Percentiles rank a stretch among this genome's conserved stretches.
Conservation (phyloP, 129 eudicot species). For the Glebionis coronaria region DNA sequence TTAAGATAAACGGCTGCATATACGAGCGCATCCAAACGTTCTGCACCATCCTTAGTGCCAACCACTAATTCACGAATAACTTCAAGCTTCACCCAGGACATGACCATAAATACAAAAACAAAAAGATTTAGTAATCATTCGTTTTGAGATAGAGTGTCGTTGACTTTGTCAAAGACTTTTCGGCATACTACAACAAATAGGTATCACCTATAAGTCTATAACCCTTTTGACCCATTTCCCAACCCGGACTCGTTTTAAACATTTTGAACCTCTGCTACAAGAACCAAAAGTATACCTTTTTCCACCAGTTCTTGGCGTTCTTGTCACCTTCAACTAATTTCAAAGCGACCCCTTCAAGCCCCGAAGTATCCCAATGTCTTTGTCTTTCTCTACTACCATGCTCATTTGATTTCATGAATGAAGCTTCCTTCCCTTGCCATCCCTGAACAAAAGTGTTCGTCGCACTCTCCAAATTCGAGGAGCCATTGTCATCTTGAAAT, state of each 20-base stretch:
- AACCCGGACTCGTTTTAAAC: background rate
- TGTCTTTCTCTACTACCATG: slow-evolving; percentile 49
- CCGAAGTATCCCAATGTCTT: slow-evolving; percentile 76
- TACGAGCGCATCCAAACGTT: slow-evolving; percentile 88
- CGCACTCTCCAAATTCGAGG: slow-evolving; percentile 32
- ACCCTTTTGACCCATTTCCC: background rate
- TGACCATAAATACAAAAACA: slow-evolving; percentile 15
- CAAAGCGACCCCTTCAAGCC: slow-evolving; percentile 70
- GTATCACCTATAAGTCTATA: no score
- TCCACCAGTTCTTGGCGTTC: slow-evolving; percentile 86
- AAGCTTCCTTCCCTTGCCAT: slow-evolving; percentile 79
- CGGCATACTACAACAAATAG: no score
- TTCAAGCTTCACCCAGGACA: slow-evolving; percentile 67
- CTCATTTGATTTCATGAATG: slow-evolving; percentile 85
- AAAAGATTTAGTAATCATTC: slow-evolving; percentile 14
- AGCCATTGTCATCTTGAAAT: slow-evolving; percentile 36
- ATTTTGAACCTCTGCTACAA: background rate
- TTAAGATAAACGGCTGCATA: slow-evolving; percentile 89
- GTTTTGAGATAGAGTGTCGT: background rate
- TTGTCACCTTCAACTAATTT: slow-evolving; percentile 82
- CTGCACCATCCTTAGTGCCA: slow-evolving; percentile 52
- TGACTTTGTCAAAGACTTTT: no score
- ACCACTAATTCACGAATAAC: slow-evolving; percentile 79
- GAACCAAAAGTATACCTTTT: slow-evolving; percentile 55
- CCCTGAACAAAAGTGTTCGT: slow-evolving; percentile 85